Conservation (phyloP, 2,329 filamentous ascomycete species). For the Daldinia sp. region DNA sequence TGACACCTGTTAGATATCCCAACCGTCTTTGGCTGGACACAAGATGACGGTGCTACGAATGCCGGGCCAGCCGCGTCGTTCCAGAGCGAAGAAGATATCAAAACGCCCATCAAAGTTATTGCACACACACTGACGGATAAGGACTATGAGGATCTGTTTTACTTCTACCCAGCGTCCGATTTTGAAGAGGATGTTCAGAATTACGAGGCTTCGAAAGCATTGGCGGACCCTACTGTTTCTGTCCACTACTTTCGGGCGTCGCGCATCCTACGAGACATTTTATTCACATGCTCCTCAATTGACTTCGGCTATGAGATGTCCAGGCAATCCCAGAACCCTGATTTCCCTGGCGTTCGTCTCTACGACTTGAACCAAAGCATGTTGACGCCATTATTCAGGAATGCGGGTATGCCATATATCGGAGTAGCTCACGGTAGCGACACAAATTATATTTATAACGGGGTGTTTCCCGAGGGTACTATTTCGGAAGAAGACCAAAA, state of each 20-base stretch:
- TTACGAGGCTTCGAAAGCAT: background rate
- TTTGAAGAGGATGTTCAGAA: background rate
- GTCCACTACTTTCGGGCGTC: slow-evolving; percentile 34
- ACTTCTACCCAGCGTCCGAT: background rate
- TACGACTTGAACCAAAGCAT: slow-evolving; percentile 46
- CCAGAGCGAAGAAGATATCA: background rate
- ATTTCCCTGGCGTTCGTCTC: slow-evolving; percentile 33
- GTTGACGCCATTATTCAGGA: slow-evolving; percentile 38
- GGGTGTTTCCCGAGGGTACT: background rate
- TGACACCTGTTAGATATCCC: background rate
- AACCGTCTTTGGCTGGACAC: background rate
- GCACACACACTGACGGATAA: background rate
- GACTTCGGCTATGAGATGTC: slow-evolving; percentile 35
- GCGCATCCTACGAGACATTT: slow-evolving; percentile 34
- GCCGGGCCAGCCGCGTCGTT: background rate
- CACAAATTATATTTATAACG: background rate
- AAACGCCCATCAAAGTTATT: background rate
- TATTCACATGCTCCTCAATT: slow-evolving; percentile 38
- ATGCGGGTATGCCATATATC: slow-evolving; percentile 1
- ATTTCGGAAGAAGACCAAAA: background rate
- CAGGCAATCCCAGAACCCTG: slow-evolving; percentile 27
- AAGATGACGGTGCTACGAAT: background rate
- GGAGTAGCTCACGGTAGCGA: background rate
- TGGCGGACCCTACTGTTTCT: slow-evolving; percentile 13
- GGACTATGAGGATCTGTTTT: background rate